Evolutionary conservation across 1,284 basidiomycete genomes (phyloP), one percentile per base, ranked within the genome.

Genomic region (Acaromyces ingoldii): DNA sequence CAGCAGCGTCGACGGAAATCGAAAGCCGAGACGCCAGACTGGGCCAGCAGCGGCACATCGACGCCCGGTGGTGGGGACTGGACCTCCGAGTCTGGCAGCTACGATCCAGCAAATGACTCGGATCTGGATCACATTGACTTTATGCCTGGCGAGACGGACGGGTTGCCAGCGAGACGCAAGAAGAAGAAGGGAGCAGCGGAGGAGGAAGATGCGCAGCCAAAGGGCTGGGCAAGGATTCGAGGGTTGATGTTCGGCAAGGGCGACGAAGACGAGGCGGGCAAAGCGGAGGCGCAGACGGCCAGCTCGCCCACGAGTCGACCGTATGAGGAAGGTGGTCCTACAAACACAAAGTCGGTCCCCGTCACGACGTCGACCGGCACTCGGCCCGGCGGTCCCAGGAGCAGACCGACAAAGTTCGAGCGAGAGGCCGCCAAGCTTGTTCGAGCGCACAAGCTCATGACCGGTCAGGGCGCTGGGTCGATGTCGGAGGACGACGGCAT

Each of bases 341-440:
- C 72, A 24, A 75, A 75, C 46, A 56, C 49, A 51, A 75, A 75
- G 57, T 64, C 65, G 22, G 67, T 75, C 1, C 67, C 70, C 37
- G 72, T 75, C 36, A 53, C 65, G 28, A 75, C 72, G 6, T 73
- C 70, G 1, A 64, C 65, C 24, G 72, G 72, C 7, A 64, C 63
- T 4, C 47, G 38, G 21, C 54, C 56, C 31, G 63, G 57, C 5
- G 62, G 59, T n/a, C 69, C 67, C 6, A 53, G 62, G 11, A 58
- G 59, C 9, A 47, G 51, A 17, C 69, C 72, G 28, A 63, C 47
- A 44, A 63, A 67, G 53, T 60, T 67, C 26, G 72, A 75, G 40
- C 63, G 66, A 6, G 55, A 75, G 26, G 72, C 72, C 2, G 66
- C 67, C 0, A 51, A 59, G 19, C 61, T 75, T 19, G 66, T 75